These are phyloP conservation scores for Globisporangium orthogonon DNA, from an alignment of 352 stramenopile genomes.

Conservation along the genomic window DNA sequence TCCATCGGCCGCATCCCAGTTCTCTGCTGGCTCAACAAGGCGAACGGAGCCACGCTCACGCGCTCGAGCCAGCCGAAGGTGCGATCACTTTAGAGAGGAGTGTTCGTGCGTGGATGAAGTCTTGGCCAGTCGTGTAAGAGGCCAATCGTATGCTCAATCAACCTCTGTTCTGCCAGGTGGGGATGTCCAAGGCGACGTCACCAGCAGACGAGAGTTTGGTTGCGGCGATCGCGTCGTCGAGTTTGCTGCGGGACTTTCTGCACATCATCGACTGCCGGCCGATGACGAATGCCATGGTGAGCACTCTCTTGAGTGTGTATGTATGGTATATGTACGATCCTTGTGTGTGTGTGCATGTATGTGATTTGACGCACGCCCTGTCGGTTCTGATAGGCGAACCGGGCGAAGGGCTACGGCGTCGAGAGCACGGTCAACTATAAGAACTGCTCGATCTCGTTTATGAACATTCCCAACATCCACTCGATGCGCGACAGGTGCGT, in stretches of 20 bases:
- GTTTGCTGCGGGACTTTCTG: slow-evolving; percentile 50
- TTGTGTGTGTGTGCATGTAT: neutral
- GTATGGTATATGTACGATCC: neutral
- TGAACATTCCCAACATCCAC: slow-evolving; percentile 99
- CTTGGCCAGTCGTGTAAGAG: no score
- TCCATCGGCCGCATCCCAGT: slow-evolving; percentile 66
- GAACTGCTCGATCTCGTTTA: slow-evolving; percentile 93
- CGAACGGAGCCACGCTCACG: slow-evolving; percentile 59
- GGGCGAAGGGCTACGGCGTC: slow-evolving; percentile 91
- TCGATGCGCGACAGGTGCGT: slow-evolving; percentile 93
- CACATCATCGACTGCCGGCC: slow-evolving; percentile 82
- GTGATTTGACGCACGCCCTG: neutral
- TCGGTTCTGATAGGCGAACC: slow-evolving; percentile 42
- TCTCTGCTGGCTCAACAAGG: slow-evolving; percentile 65
- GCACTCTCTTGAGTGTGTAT: no score
- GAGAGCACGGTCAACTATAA: slow-evolving; percentile 96
- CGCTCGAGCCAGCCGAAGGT: slow-evolving; percentile 82
- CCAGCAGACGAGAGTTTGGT: slow-evolving; percentile 67
- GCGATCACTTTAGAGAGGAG: no score
- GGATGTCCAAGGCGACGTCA: slow-evolving; percentile 75
- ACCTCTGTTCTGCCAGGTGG: slow-evolving; percentile 28
- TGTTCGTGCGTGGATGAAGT: no score
- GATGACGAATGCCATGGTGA: slow-evolving; percentile 70
- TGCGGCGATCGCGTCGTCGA: slow-evolving; percentile 56
- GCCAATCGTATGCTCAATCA: neutral